phyloP scores from a whole-genome alignment of 2,329 filamentous ascomycete genomes.

The Thielaviopsis musarum region DNA sequence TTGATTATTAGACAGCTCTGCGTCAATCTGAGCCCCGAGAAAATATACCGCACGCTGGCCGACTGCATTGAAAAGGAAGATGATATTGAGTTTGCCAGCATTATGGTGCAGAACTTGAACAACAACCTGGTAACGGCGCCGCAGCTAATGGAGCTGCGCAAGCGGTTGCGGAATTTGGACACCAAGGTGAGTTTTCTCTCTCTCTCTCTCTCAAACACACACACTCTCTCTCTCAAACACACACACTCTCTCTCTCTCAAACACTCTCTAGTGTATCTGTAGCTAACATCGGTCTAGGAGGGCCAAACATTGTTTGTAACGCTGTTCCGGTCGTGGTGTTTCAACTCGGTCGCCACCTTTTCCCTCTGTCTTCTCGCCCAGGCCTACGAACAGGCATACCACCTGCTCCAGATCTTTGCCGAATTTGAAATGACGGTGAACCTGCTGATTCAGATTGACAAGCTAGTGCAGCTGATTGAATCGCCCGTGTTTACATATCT shows the following conservation, averaged over 20 bases:
- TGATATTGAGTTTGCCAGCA: constrained; percentile 95
- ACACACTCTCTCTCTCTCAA: not conserved
- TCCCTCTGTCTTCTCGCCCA: constrained; percentile 89
- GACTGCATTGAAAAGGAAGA: constrained; percentile 97
- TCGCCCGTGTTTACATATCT: constrained; percentile 97
- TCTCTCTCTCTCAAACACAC: not conserved
- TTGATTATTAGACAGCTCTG: constrained; percentile 93
- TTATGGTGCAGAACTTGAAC: constrained; percentile 98
- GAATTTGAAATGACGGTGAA: constrained; percentile 98
- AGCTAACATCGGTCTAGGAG: constrained; percentile 37
- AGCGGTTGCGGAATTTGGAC: constrained; percentile 77
- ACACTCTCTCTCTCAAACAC: not conserved
- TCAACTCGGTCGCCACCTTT: constrained; percentile 95
- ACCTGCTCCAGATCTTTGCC: constrained; percentile 87
- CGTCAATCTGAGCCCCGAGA: constrained; percentile 78
- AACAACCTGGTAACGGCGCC: constrained; percentile 98
- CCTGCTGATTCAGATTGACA: constrained; percentile 96
- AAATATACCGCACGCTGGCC: constrained; percentile 87
- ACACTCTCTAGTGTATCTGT: too few species aligned
- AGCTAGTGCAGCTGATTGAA: constrained; percentile 88
- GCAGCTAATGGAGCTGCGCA: constrained; percentile 78
- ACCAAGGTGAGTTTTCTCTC: constrained; percentile 40
- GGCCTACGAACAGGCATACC: constrained; percentile 95
- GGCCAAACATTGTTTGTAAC: constrained; percentile 91
- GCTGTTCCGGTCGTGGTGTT: constrained; percentile 92